Base-by-base conservation (phyloP, 164 flowering plant genomes). In the Kingdonia uniflora region DNA sequence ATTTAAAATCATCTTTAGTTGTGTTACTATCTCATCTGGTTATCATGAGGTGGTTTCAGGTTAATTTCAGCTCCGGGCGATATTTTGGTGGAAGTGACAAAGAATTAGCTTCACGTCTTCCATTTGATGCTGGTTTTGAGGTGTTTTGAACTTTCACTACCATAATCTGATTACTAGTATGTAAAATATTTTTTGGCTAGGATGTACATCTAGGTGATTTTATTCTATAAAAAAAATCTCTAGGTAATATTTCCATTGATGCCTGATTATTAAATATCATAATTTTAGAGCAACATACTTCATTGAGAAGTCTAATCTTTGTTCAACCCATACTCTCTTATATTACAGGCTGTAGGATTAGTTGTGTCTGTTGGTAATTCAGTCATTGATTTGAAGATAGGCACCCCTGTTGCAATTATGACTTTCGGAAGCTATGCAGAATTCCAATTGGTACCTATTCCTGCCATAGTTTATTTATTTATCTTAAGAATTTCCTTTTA, bases 61-160 rank as follows among this genome's bases (percentile, higher is more conserved):
- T 92, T 17, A 92, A 92, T 68, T 92, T 77, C 72, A 88, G 91
- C 70, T 92, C 99, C 33, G 99, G 99, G 12, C 81, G 85, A 38
- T 92, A 92, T 72, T 92, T 92, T 60, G 56, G 76, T 67, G 87
- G 89, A 29, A 67, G 51, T 33, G 59, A 57, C 42, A 62, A 74
- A 23, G 85, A 75, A 15, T 8, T 65, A 22, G 60, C 35, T 1
- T 66, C 88, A 26, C 73, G 67, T 46, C 99, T 92, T 68, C 99
- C 99, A 43, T 81, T 88, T 68, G 95, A 92, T 85, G 88, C 89
- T 68, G 99, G 99, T 49, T 92, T 92, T 73, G 99, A 92, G 99
- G 99, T 91, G 58, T 21, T 19, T 14, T 42, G 22, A 39, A 49
- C 11, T 52, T 26, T 42, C 19, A 42, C 14, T 47, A 6, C 33